Base-by-base conservation (phyloP, 495 filamentous ascomycete genomes). In the Penicillium steckii region DNA sequence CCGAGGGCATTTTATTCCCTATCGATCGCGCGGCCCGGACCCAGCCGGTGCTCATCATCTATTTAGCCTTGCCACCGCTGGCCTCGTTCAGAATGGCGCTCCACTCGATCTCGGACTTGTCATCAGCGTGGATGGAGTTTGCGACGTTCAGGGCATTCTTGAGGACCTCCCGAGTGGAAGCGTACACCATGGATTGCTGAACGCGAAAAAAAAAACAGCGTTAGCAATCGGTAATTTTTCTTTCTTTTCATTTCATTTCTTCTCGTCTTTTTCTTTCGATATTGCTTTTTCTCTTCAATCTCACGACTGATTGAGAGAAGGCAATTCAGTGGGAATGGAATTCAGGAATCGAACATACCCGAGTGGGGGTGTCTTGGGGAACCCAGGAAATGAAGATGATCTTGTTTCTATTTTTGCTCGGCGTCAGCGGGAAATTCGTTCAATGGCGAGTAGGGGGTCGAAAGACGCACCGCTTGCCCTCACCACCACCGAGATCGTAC, bases 311-410 rank as follows among this genome's bases (percentile, higher is more conserved):
- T 5, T 5, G 26, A 27, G 4, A 27, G 10, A 10, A 10, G 26
- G 4, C 10, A 27, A 5, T 5, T 27, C 26, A 27, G 4, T 27
- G 26, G 26, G 26, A n/a, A 3, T 35, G 32, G 6, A 41, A 41
- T 41, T 41, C 25, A 19, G 52, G 19, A 21, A 12, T 22, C 9
- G 8, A 48, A 81, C 86, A 71, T 76, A 96, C 93, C 75, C 85
- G 83, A 68, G 90, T 84, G 54, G 84, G 76, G 54, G 90, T 85
- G 65, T 91, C 83, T 78, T 87, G 85, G 42, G 94, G 93, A 50
- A 88, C 89, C 92, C 92, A 98, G 53, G 87, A 81, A 65, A 97
- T 89, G 78, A 97, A 96, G 59, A 89, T 86, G 63, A 98, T 94
- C 83, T 98, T 98, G 83, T 81, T 92, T 73, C 93, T 93, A 61